Percentiles rank a stretch among this genome's conserved stretches.
Conservation (phyloP, 805 yeast genomes). For the Spathaspora boniae region DNA sequence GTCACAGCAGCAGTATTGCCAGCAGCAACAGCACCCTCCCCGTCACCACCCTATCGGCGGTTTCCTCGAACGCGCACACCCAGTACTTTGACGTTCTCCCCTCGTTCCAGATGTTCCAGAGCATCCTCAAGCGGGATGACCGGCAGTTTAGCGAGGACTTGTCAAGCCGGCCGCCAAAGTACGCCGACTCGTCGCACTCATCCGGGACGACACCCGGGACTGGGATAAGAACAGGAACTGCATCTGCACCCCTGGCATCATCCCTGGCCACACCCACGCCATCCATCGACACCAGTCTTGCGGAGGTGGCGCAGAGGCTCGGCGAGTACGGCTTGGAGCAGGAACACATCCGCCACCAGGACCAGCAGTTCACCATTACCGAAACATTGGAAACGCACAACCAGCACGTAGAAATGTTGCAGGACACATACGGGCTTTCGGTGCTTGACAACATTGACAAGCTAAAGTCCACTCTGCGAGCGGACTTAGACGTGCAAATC, state of each 20-base stretch:
- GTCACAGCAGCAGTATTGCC: background rate
- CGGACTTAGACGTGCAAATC: constrained; percentile 48
- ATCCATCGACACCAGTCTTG: constrained; percentile 8
- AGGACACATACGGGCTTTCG: constrained; percentile 38
- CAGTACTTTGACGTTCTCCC: constrained; percentile 58
- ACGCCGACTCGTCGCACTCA: constrained; percentile 30
- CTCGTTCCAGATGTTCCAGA: constrained; percentile 65
- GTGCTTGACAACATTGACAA: constrained; percentile 50
- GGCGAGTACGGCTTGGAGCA: constrained; percentile 10
- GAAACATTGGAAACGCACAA: constrained; percentile 8
- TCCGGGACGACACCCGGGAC: constrained; percentile 30
- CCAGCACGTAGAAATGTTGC: constrained; percentile 7
- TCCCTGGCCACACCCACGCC: constrained; percentile 1
- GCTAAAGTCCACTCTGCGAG: constrained; percentile 36
- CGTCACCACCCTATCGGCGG: constrained; percentile 18
- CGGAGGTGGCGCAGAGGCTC: constrained; percentile 10
- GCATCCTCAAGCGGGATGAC: constrained; percentile 42
- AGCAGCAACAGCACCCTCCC: constrained; percentile 2
- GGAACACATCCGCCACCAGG: constrained; percentile 12
- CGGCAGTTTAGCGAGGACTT: constrained; percentile 35
- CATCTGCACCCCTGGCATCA: constrained; percentile 4
- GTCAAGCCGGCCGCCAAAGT: constrained; percentile 31
- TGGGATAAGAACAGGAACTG: constrained; percentile 12
- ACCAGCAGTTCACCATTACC: constrained; percentile 16
- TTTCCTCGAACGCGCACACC: constrained; percentile 28